Conservation (phyloP, 768 basidiomycete genomes). For the Leccinum olivaceopallidum region DNA sequence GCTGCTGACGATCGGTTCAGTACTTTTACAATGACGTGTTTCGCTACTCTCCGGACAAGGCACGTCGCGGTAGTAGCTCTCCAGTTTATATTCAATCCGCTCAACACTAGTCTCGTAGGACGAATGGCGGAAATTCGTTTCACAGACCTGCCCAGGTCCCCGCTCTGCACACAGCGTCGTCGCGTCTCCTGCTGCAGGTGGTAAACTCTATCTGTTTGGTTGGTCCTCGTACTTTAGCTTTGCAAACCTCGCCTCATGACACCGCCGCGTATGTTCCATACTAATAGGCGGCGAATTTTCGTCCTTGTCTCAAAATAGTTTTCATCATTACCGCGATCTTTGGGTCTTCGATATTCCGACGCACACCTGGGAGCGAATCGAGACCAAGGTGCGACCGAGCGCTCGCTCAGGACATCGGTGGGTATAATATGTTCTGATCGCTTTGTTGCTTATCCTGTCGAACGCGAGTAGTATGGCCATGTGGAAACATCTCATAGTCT, state of each 20-base stretch:
- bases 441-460: not conserved
- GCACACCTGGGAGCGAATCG: slow-evolving; percentile 85
- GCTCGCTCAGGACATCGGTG: slow-evolving; percentile 84
- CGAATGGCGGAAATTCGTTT: slow-evolving; percentile 88
- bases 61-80: slow-evolving; percentile 22
- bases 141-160: slow-evolving; percentile 83
- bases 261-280: not conserved
- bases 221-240: slow-evolving; percentile 1
- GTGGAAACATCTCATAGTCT: slow-evolving; percentile 84
- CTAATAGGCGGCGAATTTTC: slow-evolving; percentile 80
- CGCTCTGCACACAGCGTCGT: slow-evolving; percentile 86
- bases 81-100: not conserved
- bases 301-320: slow-evolving; percentile 76
- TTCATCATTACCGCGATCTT: slow-evolving; percentile 88
- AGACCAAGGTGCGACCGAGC: slow-evolving; percentile 77
- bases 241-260: not conserved
- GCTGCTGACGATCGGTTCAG: slow-evolving; percentile 34
- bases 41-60: slow-evolving; percentile 84
- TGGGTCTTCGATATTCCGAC: slow-evolving; percentile 83
- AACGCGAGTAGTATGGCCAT: slow-evolving; percentile 66
- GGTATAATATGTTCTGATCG: not conserved
- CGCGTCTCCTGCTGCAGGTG: slow-evolving; percentile 73
- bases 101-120: slow-evolving; percentile 42
- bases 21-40: slow-evolving; percentile 89
- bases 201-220: slow-evolving; percentile 86